Percentiles rank a stretch among this genome's conserved stretches.
phyloP scores from a whole-genome alignment of 495 filamentous ascomycete genomes.

The Jackrogersella multiformis region DNA sequence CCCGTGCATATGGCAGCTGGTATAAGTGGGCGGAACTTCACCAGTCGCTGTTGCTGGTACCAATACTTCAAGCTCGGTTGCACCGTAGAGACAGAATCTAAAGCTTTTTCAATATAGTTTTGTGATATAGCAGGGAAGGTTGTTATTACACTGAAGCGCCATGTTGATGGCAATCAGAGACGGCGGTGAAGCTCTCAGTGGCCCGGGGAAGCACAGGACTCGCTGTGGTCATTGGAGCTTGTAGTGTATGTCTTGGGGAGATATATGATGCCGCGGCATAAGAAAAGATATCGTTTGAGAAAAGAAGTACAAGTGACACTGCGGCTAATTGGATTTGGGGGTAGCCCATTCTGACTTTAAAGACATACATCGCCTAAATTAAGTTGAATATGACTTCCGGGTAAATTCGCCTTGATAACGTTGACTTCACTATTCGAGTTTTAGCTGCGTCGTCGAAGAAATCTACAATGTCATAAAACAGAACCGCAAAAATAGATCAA shows the following conservation, averaged over 20 bases:
- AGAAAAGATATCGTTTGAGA: neutral
- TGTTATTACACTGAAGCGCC: slow-evolving; percentile 49
- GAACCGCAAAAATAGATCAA: slow-evolving; percentile 26
- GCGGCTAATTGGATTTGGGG: neutral
- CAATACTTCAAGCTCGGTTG: slow-evolving; percentile 54
- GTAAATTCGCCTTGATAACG: neutral
- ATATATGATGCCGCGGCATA: slow-evolving; percentile 6
- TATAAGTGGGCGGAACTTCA: slow-evolving; percentile 58
- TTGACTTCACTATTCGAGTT: neutral
- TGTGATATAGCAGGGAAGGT: neutral
- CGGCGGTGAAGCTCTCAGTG: slow-evolving; percentile 35
- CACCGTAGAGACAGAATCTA: slow-evolving; percentile 53
- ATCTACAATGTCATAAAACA: neutral
- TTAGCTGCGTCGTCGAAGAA: neutral
- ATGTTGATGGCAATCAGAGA: slow-evolving; percentile 56
- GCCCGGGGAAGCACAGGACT: slow-evolving; percentile 2
- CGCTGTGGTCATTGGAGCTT: neutral
- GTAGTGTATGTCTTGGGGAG: neutral
- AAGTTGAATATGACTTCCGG: neutral
- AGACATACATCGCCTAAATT: neutral
- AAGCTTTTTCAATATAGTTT: neutral
- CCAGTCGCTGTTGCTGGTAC: slow-evolving; percentile 55
- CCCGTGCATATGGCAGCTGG: slow-evolving; percentile 62
- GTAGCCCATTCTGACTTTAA: neutral
- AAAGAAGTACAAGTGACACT: neutral